phyloP scores from a whole-genome alignment of 805 yeast species.

The Wickerhamiella sergipiensis region DNA sequence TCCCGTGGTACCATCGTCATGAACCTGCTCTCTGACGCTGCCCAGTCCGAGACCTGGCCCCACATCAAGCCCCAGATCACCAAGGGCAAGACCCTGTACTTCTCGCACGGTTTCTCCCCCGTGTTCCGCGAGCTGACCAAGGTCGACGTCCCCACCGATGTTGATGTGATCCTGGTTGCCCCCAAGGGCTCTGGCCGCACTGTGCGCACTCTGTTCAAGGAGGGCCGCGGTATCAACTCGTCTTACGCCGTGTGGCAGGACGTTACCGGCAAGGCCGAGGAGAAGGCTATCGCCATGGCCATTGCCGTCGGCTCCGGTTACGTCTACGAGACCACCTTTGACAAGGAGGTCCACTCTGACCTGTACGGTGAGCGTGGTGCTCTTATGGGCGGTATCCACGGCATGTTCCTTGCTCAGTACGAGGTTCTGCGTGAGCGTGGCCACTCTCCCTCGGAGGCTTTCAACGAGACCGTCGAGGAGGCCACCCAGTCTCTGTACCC shows the following conservation, averaged over 20 bases:
- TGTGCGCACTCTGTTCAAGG: conserved; percentile 97
- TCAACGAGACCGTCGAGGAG: conserved; percentile 99
- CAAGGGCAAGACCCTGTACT: conserved; percentile 95
- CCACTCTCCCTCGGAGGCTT: conserved; percentile 99
- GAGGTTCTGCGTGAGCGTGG: conserved; percentile 99
- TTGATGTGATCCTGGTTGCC: conserved; percentile 96
- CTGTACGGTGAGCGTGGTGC: conserved; percentile 99
- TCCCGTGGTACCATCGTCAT: conserved; percentile 82
- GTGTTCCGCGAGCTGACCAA: conserved; percentile 95
- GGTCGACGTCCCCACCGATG: conserved; percentile 87
- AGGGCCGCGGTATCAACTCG: conserved; percentile 99
- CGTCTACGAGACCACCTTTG: conserved; percentile 99
- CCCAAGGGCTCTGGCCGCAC: conserved; percentile 99
- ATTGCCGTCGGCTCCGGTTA: conserved; percentile 99
- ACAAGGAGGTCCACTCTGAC: conserved; percentile 98
- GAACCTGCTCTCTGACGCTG: conserved; percentile 98
- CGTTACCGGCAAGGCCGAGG: conserved; percentile 97
- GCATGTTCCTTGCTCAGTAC: conserved; percentile 99
- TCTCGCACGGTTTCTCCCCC: conserved; percentile 99
- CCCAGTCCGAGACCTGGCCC: conserved; percentile 97
- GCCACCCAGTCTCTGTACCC: conserved; percentile 99
- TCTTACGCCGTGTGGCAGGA: conserved; percentile 99
- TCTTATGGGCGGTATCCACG: conserved; percentile 99
- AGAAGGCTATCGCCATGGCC: conserved; percentile 95
- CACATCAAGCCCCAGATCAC: conserved; percentile 79